Conservation (phyloP, 2,329 filamentous ascomycete species). For the Hortaea sp. region DNA sequence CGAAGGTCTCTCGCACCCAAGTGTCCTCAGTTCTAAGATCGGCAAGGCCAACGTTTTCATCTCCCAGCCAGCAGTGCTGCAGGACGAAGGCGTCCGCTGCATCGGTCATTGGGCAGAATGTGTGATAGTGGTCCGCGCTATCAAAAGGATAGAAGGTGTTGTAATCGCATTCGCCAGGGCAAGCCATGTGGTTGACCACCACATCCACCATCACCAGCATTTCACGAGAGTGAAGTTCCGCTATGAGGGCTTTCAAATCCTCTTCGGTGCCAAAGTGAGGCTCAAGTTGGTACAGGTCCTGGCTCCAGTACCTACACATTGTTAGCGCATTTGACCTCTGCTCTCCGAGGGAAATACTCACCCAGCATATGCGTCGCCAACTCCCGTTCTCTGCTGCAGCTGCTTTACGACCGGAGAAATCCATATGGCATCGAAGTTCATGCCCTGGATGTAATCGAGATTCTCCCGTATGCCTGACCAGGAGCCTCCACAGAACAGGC, state of each 20-base stretch:
- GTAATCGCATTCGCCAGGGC: constrained; percentile 45
- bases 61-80: constrained; percentile 43
- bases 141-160: constrained; percentile 45
- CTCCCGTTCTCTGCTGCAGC: constrained; percentile 30
- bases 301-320: constrained; percentile 19
- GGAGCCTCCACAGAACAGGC: constrained; percentile 29
- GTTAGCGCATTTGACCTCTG: background rate
- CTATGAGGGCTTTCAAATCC: constrained; percentile 49
- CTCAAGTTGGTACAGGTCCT: constrained; percentile 46
- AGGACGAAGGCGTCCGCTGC: constrained; percentile 29
- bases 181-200: constrained; percentile 46
- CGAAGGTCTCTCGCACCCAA: constrained; percentile 31
- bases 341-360: constrained; percentile 10
- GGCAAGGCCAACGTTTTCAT: constrained; percentile 35
- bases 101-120: constrained; percentile 48
- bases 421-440: constrained; percentile 37
- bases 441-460: constrained; percentile 34
- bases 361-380: constrained; percentile 39
- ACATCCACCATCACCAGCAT: constrained; percentile 55
- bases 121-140: constrained; percentile 49
- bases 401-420: constrained; percentile 39
- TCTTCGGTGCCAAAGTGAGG: constrained; percentile 47
- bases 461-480: constrained; percentile 33
- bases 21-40: constrained; percentile 38
- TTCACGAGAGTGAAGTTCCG: constrained; percentile 44